These are phyloP conservation scores for Graphilbum sp. DNA, from an alignment of 2,329 filamentous ascomycete species.

Conservation along the genomic window DNA sequence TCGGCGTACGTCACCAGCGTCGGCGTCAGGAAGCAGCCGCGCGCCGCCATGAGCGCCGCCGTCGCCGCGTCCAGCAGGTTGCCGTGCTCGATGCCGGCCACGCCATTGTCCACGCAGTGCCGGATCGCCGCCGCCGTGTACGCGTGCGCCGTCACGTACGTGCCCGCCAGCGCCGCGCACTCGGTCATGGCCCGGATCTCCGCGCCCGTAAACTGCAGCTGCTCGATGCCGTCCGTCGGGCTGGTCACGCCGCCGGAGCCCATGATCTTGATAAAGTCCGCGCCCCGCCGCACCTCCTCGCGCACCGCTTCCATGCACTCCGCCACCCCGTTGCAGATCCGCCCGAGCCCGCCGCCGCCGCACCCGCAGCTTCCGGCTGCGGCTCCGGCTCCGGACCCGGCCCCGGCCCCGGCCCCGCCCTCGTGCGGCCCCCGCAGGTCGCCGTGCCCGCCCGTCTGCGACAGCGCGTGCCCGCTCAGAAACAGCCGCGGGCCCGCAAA, in stretches of 20 bases:
- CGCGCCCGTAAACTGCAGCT: slow-evolving; percentile 33
- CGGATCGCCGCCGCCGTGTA: slow-evolving; percentile 33
- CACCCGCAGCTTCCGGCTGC: too few relatives aligned
- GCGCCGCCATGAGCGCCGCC: slow-evolving; percentile 29
- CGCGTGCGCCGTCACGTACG: slow-evolving; percentile 36
- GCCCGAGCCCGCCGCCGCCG: slow-evolving; percentile 26
- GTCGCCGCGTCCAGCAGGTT: slow-evolving; percentile 22
- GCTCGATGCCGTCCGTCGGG: slow-evolving; percentile 31
- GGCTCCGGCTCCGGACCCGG: too few relatives aligned
- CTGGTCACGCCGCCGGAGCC: slow-evolving; percentile 33
- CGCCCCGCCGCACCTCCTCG: slow-evolving; percentile 31
- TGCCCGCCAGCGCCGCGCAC: slow-evolving; percentile 27
- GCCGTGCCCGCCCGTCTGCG: slow-evolving; percentile 35
- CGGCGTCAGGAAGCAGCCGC: slow-evolving; percentile 30
- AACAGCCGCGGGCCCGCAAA: slow-evolving; percentile 32
- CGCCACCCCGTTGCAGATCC: slow-evolving; percentile 29
- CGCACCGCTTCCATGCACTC: slow-evolving; percentile 31
- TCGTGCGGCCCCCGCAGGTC: slow-evolving; percentile 27
- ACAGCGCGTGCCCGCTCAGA: slow-evolving; percentile 30
- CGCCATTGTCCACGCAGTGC: slow-evolving; percentile 33
- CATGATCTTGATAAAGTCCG: slow-evolving; percentile 43
- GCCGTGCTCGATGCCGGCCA: slow-evolving; percentile 29
- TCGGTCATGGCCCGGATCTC: slow-evolving; percentile 34
- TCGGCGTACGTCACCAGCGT: slow-evolving; percentile 32
- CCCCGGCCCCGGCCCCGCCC: too few relatives aligned